These are phyloP conservation scores for Vanrija pseudolonga DNA, from an alignment of 1,284 basidiomycete species.

Conservation along the genomic window DNA sequence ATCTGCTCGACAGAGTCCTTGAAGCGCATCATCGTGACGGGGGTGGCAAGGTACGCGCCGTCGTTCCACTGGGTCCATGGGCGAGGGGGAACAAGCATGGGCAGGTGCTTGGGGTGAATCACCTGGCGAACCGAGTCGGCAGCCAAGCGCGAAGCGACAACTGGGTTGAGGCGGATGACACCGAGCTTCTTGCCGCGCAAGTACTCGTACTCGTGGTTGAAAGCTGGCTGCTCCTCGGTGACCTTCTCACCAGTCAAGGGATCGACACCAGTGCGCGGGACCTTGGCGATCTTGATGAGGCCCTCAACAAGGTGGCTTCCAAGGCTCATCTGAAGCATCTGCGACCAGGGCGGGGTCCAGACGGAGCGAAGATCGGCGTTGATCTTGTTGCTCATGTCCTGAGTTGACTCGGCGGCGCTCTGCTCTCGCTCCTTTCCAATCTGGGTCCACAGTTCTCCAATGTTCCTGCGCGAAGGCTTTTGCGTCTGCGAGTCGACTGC, in stretches of 20 bases:
- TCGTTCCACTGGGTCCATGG: conserved; percentile 77
- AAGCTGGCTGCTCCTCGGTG: conserved; percentile 81
- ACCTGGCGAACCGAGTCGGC: conserved; percentile 72
- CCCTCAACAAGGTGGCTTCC: conserved; percentile 80
- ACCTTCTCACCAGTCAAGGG: conserved; percentile 46
- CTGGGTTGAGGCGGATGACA: conserved; percentile 81
- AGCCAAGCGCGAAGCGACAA: conserved; percentile 71
- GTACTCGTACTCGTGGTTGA: conserved; percentile 91
- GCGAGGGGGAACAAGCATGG: conserved; percentile 89
- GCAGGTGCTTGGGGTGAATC: conserved; percentile 87
- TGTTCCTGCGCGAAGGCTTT: conserved; percentile 27
- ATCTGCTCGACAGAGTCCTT: conserved; percentile 87
- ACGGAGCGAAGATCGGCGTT: conserved; percentile 61
- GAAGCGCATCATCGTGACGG: conserved; percentile 80
- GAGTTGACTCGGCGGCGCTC: neutral
- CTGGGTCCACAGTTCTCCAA: conserved; percentile 33
- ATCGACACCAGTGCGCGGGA: conserved; percentile 58
- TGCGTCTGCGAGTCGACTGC: conserved; percentile 35
- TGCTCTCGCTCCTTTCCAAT: conserved; percentile 56
- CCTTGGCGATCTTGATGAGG: conserved; percentile 76
- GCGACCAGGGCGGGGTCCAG: conserved; percentile 80
- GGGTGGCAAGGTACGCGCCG: conserved; percentile 72
- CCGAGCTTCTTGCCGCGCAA: conserved; percentile 87
- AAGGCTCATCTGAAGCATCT: conserved; percentile 68
- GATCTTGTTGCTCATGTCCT: conserved; percentile 51